Evolutionary conservation across 2,329 filamentous ascomycete genomes (phyloP).

Genomic region (Knoxdaviesia capensis): DNA sequence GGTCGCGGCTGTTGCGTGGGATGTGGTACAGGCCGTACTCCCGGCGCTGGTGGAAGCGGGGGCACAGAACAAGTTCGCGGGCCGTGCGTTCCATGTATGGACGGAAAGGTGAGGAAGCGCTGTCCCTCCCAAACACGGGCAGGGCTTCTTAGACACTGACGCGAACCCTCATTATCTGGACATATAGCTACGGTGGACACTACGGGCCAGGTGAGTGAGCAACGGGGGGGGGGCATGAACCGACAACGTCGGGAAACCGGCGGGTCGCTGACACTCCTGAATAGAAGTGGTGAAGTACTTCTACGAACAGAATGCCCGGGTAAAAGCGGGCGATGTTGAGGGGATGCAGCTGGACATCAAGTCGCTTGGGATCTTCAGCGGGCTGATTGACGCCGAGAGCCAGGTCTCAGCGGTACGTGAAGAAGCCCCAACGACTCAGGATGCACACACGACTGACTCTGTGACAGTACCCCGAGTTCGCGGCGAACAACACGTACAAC

Average conservation of each 20-base stretch:
- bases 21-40: background rate
- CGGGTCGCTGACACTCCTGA: too few species aligned
- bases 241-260: too few species aligned
- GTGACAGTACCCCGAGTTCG: constrained; percentile 10
- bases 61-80: background rate
- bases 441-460: too few species aligned
- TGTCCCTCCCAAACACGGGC: too few species aligned
- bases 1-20: constrained; percentile 1
- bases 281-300: background rate
- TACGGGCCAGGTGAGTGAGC: constrained; percentile 1
- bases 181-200: constrained; percentile 1
- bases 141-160: too few species aligned
- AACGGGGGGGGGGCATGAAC: too few species aligned
- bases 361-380: constrained; percentile 2
- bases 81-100: constrained; percentile 1
- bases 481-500: constrained; percentile 28
- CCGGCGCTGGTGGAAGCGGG: background rate
- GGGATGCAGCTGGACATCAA: constrained; percentile 27
- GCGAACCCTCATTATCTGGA: background rate
- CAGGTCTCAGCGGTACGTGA: background rate
- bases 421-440: too few species aligned
- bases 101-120: background rate
- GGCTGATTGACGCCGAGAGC: constrained; percentile 1
- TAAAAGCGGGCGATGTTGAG: constrained; percentile 38
- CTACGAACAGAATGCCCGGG: constrained; percentile 29